A percentile compares a stretch with the other conserved stretches of the same genome.
Conservation (phyloP, 2,329 filamentous ascomycete species). For the Ophiostoma quercus region DNA sequence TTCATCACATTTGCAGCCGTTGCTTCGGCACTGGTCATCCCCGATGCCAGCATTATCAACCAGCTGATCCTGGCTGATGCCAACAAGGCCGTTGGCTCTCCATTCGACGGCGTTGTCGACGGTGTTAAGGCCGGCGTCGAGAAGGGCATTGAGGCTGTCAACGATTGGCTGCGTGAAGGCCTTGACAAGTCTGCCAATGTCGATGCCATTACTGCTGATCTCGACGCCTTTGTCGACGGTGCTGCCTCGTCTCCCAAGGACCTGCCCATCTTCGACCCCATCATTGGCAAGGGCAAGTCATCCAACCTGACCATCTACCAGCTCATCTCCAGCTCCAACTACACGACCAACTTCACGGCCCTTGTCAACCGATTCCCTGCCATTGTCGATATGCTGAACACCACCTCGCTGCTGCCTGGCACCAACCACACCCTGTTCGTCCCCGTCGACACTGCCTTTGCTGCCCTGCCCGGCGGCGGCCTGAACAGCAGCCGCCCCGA, state of each 20-base stretch:
- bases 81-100: background rate
- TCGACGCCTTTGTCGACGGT: background rate
- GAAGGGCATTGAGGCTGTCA: constrained; percentile 18
- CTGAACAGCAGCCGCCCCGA: constrained; percentile 58
- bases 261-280: constrained; percentile 2
- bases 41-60: constrained; percentile 24
- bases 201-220: background rate
- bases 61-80: constrained; percentile 27
- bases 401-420: constrained; percentile 46
- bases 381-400: constrained; percentile 67
- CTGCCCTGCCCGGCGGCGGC: constrained; percentile 44
- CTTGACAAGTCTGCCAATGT: constrained; percentile 5
- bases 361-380: constrained; percentile 69
- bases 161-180: constrained; percentile 23
- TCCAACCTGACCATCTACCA: constrained; percentile 73
- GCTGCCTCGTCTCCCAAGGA: constrained; percentile 10
- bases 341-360: constrained; percentile 70
- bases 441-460: constrained; percentile 71
- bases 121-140: constrained; percentile 23
- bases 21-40: constrained; percentile 29
- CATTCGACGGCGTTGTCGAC: constrained; percentile 9
- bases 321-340: constrained; percentile 67
- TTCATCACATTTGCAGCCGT: constrained; percentile 27
- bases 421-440: constrained; percentile 77
- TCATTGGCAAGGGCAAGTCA: constrained; percentile 30